Conservation (phyloP, 192 early-diverging fungal species). For the Paraglomus occultum region DNA sequence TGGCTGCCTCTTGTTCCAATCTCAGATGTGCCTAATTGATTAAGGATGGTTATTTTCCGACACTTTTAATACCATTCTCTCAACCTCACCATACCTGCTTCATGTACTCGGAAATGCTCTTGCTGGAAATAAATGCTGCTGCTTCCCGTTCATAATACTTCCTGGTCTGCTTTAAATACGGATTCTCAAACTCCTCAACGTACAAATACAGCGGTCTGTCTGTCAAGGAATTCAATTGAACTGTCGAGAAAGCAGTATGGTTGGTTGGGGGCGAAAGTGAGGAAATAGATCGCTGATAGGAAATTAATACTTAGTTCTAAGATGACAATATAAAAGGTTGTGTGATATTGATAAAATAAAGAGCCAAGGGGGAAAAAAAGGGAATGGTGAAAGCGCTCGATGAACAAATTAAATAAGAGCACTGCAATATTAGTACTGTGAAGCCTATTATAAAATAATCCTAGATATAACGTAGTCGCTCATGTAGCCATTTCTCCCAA, state of each 20-base stretch:
- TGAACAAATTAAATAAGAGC: background rate
- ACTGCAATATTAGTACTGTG: background rate
- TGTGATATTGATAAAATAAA: background rate
- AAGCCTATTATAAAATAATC: background rate
- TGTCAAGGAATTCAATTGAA: slow-evolving; percentile 59
- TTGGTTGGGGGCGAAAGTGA: slow-evolving; percentile 1
- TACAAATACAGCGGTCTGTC: slow-evolving; percentile 68
- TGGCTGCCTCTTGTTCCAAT: slow-evolving; percentile 60
- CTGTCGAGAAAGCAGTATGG: slow-evolving; percentile 35
- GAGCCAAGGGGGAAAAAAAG: too few species aligned
- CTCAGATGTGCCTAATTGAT: slow-evolving; percentile 49
- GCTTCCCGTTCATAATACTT: slow-evolving; percentile 72
- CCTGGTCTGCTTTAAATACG: slow-evolving; percentile 64
- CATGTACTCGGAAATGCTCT: slow-evolving; percentile 72
- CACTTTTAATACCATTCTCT: slow-evolving; percentile 5
- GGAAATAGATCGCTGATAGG: background rate
- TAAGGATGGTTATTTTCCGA: background rate
- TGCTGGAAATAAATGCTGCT: slow-evolving; percentile 48
- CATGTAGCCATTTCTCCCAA: background rate
- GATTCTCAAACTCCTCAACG: slow-evolving; percentile 74
- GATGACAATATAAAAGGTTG: background rate
- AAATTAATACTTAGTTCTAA: background rate
- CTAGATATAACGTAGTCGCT: background rate
- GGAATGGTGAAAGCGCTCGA: background rate
- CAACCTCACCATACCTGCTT: slow-evolving; percentile 42